Base-by-base conservation (phyloP, 108 stramenopile species). In the Cylindrotheca fusiformis region DNA sequence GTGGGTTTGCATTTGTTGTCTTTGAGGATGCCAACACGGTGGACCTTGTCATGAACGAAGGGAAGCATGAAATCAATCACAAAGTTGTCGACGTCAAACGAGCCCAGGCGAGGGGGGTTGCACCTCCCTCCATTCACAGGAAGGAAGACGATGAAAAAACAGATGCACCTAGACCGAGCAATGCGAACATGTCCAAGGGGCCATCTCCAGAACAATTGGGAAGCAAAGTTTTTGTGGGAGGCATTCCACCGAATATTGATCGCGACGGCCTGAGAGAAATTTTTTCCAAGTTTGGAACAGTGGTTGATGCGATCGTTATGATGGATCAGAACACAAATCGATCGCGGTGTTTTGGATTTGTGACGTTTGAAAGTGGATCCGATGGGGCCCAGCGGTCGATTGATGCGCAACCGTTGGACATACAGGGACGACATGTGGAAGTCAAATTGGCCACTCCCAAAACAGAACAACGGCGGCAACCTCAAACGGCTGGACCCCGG, bases 1-100 rank as follows among this genome's bases (percentile, higher is more conserved):
- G 93, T 26, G 97, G 95, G 4, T 96, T 95, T 76, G 97, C 84
- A 20, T 97, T 97, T 77, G 95, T 97, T 10, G 86, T 92, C 28
- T 89, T 87, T 65, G 65, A 60, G 62, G 84, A 82, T 49, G 78
- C 74, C 20, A 72, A 80, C 6, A 94, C 89, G 18, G 88, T 94
- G 0, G 92, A 94, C 77, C 69, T 94, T 31, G 84, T 94, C 60
- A 78, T 94, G 87, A 67, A 65, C 58, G 77, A 78, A 33, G 76
- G 54, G 4, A 75, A 70, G 18, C 92, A 94, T 72, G 92, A 94
- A 75, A 87, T 94, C 61, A 90, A 94, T 71, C 89, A 90, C 48
- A 94, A 90, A 68, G 61, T 76, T 57, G 91, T 93, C 58, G 92
- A 94, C 72, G 87, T 94, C 22, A 94, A 94, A 68, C 83, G 92